Base-by-base conservation (phyloP, 2,329 filamentous ascomycete species). In the Alternaria infectoria region DNA sequence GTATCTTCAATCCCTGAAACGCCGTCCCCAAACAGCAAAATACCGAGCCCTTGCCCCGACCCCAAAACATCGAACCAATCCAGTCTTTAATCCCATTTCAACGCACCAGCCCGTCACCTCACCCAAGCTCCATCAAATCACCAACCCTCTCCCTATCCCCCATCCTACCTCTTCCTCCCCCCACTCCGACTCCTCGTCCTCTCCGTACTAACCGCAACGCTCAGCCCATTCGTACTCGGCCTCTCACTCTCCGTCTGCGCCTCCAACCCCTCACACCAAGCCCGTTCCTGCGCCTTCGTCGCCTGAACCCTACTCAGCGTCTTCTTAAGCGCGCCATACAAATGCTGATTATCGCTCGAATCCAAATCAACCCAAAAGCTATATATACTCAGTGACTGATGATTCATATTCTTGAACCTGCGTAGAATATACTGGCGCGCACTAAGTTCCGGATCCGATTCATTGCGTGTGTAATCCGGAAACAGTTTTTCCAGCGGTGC, bases 341-440 rank as follows among this genome's bases (percentile, higher is more conserved):
- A 45, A 52, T 79, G 74, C 50, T 70, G 65, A 44, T 79, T 79
- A 50, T 79, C 76, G 56, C 72, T 70, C 64, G 77, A 71, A 44
- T 79, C 76, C 8, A 79, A 70, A 47, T 79, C 77, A 12, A 78
- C 76, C 77, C 77, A 79, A 57, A 79, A 79, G 0, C 69, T 74
- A 56, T 78, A 79, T n/a, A 79, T 73, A 9, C 11, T 13, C 6
- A 78, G 58, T 0, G 62, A 57, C 44, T 75, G 75, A 6, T 71
- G 66, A 43, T 78, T 79, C 11, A 77, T 67, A 4, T 71, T 69
- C 49, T 76, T 78, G 67, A 79, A 78, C 4, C 72, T 67, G 28
- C 66, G 64, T 1, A 78, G 64, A 12, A 79, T 74, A 36, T 77
- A 79, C 43, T 76, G 74, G 0, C 77, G 64, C 0, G 76, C 77